phyloP scores from a whole-genome alignment of 768 basidiomycete species.

The Ramaria rubella region DNA sequence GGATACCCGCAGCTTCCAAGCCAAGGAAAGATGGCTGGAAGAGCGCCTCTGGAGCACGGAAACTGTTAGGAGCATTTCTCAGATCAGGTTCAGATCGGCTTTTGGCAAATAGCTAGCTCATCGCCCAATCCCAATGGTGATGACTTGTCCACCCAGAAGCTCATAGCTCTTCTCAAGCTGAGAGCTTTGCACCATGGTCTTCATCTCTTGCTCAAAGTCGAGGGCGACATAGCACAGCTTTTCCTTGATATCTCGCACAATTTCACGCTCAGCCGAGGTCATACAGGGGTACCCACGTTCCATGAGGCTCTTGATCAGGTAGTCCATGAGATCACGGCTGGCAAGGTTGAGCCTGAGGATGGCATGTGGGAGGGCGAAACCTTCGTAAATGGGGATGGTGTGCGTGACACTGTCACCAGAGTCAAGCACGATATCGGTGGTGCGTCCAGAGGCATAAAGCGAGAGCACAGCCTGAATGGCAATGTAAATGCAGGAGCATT shows the following conservation, averaged over 20 bases:
- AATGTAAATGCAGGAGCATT: slow-evolving; percentile 90
- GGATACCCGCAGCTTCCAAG: no score
- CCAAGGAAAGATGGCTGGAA: slow-evolving; percentile 91
- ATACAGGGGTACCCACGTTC: slow-evolving; percentile 60
- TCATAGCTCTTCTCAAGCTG: no score
- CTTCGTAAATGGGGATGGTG: slow-evolving; percentile 69
- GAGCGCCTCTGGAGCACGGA: slow-evolving; percentile 90
- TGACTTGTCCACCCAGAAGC: slow-evolving; percentile 60
- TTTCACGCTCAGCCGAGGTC: slow-evolving; percentile 54
- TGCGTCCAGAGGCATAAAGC: slow-evolving; percentile 62
- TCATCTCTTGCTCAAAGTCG: slow-evolving; percentile 68
- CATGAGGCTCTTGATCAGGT: slow-evolving; percentile 47
- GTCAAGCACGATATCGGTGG: slow-evolving; percentile 68
- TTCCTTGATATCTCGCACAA: no score
- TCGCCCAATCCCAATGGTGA: slow-evolving; percentile 82
- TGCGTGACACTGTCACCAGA: slow-evolving; percentile 70
- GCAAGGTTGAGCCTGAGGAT: slow-evolving; percentile 62
- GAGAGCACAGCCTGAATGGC: slow-evolving; percentile 88
- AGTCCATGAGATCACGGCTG: slow-evolving; percentile 58
- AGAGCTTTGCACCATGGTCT: slow-evolving; percentile 58
- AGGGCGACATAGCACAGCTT: slow-evolving; percentile 73
- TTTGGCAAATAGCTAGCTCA: slow-evolving; percentile 34
- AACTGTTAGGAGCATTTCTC: slow-evolving; percentile 21
- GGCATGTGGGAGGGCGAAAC: no score
- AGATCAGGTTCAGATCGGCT: background rate